Base-by-base conservation (phyloP, 805 yeast species). In the Candida morakotiae region DNA sequence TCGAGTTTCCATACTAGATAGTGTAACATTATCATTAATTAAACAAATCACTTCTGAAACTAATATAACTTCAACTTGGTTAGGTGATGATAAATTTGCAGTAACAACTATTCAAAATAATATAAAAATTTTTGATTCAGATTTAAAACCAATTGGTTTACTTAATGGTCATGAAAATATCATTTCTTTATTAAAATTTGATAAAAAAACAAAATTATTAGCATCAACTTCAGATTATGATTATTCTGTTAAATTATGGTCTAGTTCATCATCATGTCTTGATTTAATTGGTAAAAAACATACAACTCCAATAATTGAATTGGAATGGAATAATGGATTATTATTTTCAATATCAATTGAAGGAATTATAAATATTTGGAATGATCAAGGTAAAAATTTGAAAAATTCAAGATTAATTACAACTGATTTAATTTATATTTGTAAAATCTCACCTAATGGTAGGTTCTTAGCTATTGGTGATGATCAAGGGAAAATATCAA, bases 211-310 rank as follows among this genome's bases (percentile, higher is more conserved):
- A 11, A 77, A 76, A 46, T 56, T 82, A 21, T 62, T 89, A 28
- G 79, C 87, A 3, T 78, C 89, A 2, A 80, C 86, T 7, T 79
- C 94, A 1, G 95, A 86, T 52, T 48, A 36, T 17, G 96, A 89
- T 54, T 72, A 75, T 39, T 65, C 74, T 0, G 69, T 88, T 7
- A 74, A 86, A 47, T 65, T 87, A 15, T 89, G 96, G 95, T 75
- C 71, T 49, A 83, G 87, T 25, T 71, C 72, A 19, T 73, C 79
- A 22, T 60, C 75, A 17, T 75, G 75, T 41, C 71, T 59, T 22
- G 66, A 62, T 36, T 42, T 63, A 24, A 15, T 26, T 13, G 28
- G 28, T 26, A 59, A 55, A 31, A 44, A 40, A 6, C 87, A 82
- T 52, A 64, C 76, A 1, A 74, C 79, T 39, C 77, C 86, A 19